These are phyloP conservation scores for Panus rudis DNA, from an alignment of 768 basidiomycete genomes.

Conservation along the genomic window DNA sequence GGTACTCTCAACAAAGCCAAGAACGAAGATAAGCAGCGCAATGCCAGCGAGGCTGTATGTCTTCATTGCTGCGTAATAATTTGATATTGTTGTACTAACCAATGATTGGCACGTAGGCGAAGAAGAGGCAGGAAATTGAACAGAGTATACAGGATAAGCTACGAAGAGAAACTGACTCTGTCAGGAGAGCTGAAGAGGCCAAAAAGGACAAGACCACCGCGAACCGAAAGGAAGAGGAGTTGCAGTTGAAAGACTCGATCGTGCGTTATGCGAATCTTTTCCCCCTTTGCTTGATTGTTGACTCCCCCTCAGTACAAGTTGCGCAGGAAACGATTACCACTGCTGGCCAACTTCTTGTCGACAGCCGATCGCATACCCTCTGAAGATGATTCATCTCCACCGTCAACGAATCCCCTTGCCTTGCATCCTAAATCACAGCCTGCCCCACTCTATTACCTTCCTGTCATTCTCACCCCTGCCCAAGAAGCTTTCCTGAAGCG, in stretches of 20 bases:
- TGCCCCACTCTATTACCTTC: slow-evolving; percentile 73
- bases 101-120: slow-evolving; percentile 43
- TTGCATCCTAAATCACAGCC: slow-evolving; percentile 59
- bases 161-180: slow-evolving; percentile 78
- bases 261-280: slow-evolving; percentile 35
- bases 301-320: slow-evolving; percentile 52
- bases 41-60: slow-evolving; percentile 75
- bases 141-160: slow-evolving; percentile 82
- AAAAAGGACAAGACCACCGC: slow-evolving; percentile 76
- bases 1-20: slow-evolving; percentile 85
- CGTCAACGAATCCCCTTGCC: slow-evolving; percentile 31
- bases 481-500: slow-evolving; percentile 62
- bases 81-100: background rate
- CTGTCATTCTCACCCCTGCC: slow-evolving; percentile 55
- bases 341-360: slow-evolving; percentile 66
- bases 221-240: slow-evolving; percentile 75
- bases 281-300: background rate
- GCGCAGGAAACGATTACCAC: slow-evolving; percentile 61
- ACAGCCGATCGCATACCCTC: slow-evolving; percentile 62
- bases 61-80: background rate
- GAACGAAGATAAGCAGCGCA: slow-evolving; percentile 78
- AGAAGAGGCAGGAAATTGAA: slow-evolving; percentile 78
- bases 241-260: slow-evolving; percentile 75
- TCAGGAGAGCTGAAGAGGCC: slow-evolving; percentile 78
- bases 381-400: slow-evolving; percentile 22